Percentiles rank a stretch among this genome's conserved stretches.
Conservation (phyloP, 2,329 filamentous ascomycete genomes). For the Pezicula rhizophila region DNA sequence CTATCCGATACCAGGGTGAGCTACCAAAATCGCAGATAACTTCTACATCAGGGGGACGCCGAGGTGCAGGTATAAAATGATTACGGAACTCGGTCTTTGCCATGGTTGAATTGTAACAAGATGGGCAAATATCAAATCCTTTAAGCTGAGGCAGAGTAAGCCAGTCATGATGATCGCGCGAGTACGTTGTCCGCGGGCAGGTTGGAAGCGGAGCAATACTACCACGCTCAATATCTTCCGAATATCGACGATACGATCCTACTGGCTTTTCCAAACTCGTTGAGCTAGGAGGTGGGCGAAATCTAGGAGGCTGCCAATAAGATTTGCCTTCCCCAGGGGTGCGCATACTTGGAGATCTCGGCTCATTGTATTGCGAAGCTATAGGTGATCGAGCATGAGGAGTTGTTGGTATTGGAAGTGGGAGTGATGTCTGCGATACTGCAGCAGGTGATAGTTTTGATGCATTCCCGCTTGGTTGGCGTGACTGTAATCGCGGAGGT, state of each 20-base stretch:
- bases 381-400: conserved; percentile 14
- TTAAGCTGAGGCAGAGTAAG: conserved; percentile 66
- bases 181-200: conserved; percentile 61
- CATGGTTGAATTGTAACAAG: conserved; percentile 69
- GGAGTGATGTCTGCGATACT: conserved; percentile 8
- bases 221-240: conserved; percentile 43
- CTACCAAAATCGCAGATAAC: conserved; percentile 74
- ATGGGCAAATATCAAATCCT: conserved; percentile 75
- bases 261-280: conserved; percentile 32
- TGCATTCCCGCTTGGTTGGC: conserved; percentile 12
- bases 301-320: conserved; percentile 41
- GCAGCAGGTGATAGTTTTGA: conserved; percentile 6
- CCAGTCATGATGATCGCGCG: conserved; percentile 69
- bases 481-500: conserved; percentile 11
- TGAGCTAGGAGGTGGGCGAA: conserved; percentile 32
- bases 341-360: conserved; percentile 5
- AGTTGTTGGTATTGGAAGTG: conserved; percentile 19
- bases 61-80: conserved; percentile 57
- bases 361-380: conserved; percentile 14
- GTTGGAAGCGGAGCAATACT: conserved; percentile 49
- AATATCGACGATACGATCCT: conserved; percentile 46
- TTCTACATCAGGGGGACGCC: conserved; percentile 49
- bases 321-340: conserved; percentile 6
- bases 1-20: conserved; percentile 74
- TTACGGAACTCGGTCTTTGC: conserved; percentile 60